A percentile compares a stretch with the other conserved stretches of the same genome.
These are phyloP conservation scores for Salix arbutifolia DNA, from an alignment of 345 rosid species.

Conservation along the genomic window DNA sequence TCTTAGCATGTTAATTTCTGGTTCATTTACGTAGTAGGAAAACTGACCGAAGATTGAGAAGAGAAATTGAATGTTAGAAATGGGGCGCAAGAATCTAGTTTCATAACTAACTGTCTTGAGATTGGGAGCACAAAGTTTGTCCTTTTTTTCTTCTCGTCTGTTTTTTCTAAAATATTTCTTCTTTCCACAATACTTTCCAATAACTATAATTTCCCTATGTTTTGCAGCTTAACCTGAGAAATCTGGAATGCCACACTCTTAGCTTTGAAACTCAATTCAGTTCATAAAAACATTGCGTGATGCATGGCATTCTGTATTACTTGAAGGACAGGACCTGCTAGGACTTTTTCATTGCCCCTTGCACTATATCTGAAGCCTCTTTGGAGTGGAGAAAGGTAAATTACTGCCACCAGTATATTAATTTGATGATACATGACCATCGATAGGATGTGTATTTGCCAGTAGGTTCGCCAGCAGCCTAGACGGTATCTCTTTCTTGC, in stretches of 20 bases:
- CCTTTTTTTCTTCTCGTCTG: neutral
- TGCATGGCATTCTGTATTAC: neutral
- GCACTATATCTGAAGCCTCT: neutral
- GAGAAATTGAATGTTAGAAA: neutral
- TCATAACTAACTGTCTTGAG: neutral
- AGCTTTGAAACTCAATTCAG: slow-evolving; percentile 53
- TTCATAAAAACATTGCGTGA: slow-evolving; percentile 22
- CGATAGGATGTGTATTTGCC: neutral
- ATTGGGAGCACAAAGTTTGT: neutral
- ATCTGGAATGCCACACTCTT: slow-evolving; percentile 76
- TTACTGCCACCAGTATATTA: neutral
- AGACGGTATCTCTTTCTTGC: neutral
- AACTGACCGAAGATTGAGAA: neutral
- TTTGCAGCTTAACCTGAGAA: slow-evolving; percentile 70
- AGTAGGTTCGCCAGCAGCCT: neutral
- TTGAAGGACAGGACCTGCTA: neutral
- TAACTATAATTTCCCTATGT: neutral
- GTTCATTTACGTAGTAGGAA: neutral
- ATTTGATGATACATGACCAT: neutral
- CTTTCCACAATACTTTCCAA: neutral
- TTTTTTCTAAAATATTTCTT: no score
- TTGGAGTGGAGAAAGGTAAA: neutral
- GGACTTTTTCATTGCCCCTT: neutral
- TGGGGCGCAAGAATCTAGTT: neutral
- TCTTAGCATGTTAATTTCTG: neutral